Evolutionary conservation across 768 basidiomycete species (phyloP).

Genomic region (Galerina marginata): DNA sequence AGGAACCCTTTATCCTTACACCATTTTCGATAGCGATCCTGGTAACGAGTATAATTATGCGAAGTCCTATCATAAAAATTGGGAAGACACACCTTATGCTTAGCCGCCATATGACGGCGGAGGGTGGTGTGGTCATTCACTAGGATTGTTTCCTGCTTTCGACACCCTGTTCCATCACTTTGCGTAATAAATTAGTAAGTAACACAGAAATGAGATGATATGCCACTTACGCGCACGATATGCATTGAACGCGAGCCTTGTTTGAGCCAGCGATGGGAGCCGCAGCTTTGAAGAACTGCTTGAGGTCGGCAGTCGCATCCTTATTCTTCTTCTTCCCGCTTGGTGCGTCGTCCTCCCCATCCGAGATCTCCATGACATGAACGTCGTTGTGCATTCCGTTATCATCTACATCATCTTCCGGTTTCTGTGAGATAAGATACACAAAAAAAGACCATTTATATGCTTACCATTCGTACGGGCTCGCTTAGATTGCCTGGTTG

Average conservation of each 20-base stretch:
- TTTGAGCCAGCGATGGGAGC: neutral
- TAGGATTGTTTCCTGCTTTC: too few species aligned
- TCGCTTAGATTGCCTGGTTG: too few species aligned
- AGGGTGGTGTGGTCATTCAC: neutral
- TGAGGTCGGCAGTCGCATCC: neutral
- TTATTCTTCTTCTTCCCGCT: neutral
- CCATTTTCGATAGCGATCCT: slow-evolving; percentile 12
- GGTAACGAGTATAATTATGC: neutral
- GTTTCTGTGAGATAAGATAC: too few species aligned
- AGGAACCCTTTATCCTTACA: slow-evolving; percentile 17
- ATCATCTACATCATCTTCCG: too few species aligned
- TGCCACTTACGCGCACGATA: neutral
- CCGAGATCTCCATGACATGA: too few species aligned
- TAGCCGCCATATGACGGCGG: neutral
- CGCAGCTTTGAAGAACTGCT: neutral
- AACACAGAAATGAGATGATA: too few species aligned
- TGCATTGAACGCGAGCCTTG: neutral
- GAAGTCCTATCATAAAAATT: neutral
- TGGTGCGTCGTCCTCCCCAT: too few species aligned
- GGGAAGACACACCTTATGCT: neutral
- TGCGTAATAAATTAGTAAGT: neutral
- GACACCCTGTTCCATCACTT: neutral
- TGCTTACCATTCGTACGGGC: too few species aligned
- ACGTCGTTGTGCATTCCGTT: too few species aligned
- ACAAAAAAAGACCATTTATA: too few species aligned